phyloP scores from a whole-genome alignment of 2,329 filamentous ascomycete genomes.

The Malbranchea cinnamomea region DNA sequence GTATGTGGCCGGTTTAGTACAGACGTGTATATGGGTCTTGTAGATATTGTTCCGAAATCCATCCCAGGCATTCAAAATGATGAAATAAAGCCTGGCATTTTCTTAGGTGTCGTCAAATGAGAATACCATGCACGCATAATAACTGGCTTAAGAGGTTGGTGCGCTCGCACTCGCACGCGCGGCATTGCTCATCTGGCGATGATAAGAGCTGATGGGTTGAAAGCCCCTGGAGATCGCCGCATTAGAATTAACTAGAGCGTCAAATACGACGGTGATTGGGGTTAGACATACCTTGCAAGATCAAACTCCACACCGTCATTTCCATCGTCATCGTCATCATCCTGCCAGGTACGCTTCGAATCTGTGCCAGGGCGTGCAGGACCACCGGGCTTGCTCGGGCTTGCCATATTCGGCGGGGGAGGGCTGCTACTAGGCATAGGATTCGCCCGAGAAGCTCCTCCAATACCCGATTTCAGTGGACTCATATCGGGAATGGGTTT shows the following conservation, averaged over 20 bases:
- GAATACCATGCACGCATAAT: too few relatives aligned
- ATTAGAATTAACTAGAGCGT: conserved; percentile 6
- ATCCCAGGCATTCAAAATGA: too few relatives aligned
- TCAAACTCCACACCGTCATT: conserved; percentile 30
- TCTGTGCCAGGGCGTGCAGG: conserved; percentile 10
- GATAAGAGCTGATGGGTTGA: conserved; percentile 33
- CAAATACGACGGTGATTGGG: neutral
- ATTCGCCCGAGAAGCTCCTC: conserved; percentile 16
- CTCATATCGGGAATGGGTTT: conserved; percentile 30
- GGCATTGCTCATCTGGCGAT: conserved; percentile 25
- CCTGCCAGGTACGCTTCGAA: conserved; percentile 10
- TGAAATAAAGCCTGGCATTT: too few relatives aligned
- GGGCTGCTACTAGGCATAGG: conserved; percentile 33
- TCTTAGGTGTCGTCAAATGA: too few relatives aligned
- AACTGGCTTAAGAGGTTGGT: conserved; percentile 8
- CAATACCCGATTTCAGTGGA: conserved; percentile 29
- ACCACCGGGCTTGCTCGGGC: conserved; percentile 29
- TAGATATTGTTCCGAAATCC: too few relatives aligned
- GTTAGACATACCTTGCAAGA: conserved; percentile 27
- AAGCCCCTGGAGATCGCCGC: conserved; percentile 24
- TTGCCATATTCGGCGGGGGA: conserved; percentile 30
- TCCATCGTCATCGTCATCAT: conserved; percentile 13
- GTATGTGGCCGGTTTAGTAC: too few relatives aligned
- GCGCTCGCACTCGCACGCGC: conserved; percentile 10
- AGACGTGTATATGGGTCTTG: too few relatives aligned